These are phyloP conservation scores for Bipolaris cookei DNA, from an alignment of 2,329 filamentous ascomycete genomes.

Conservation along the genomic window DNA sequence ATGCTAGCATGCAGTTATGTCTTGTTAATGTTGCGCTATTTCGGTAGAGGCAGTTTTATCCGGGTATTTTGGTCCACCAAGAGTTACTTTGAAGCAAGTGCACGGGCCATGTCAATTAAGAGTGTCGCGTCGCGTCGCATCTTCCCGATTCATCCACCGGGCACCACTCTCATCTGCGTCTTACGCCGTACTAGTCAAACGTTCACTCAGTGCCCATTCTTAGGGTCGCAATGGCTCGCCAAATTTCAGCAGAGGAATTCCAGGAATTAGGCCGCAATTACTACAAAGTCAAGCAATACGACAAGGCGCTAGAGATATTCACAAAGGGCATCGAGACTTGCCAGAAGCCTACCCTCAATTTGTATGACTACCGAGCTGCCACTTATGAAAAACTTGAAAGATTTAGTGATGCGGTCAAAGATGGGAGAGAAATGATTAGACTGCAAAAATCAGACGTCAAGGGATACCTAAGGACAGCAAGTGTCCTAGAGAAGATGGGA, in stretches of 20 bases:
- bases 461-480: conserved; percentile 64
- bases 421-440: conserved; percentile 65
- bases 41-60: too few relatives aligned
- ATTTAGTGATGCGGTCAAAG: conserved; percentile 59
- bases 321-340: conserved; percentile 39
- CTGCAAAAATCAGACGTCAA: conserved; percentile 58
- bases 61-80: too few relatives aligned
- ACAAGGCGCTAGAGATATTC: conserved; percentile 44
- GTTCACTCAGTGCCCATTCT: background rate
- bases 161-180: background rate
- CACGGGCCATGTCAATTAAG: background rate
- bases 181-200: background rate
- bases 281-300: conserved; percentile 47
- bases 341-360: conserved; percentile 31
- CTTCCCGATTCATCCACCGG: background rate
- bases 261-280: conserved; percentile 45
- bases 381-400: conserved; percentile 61
- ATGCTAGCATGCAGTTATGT: too few relatives aligned
- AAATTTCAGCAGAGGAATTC: conserved; percentile 44
- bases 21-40: too few relatives aligned
- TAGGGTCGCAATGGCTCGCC: conserved; percentile 34
- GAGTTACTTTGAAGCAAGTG: background rate
- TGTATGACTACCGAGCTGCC: conserved; percentile 64
- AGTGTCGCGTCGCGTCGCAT: conserved; percentile 4
- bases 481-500: conserved; percentile 55